Conservation (phyloP, 1,284 basidiomycete genomes). For the Melampsora larici-populina region DNA sequence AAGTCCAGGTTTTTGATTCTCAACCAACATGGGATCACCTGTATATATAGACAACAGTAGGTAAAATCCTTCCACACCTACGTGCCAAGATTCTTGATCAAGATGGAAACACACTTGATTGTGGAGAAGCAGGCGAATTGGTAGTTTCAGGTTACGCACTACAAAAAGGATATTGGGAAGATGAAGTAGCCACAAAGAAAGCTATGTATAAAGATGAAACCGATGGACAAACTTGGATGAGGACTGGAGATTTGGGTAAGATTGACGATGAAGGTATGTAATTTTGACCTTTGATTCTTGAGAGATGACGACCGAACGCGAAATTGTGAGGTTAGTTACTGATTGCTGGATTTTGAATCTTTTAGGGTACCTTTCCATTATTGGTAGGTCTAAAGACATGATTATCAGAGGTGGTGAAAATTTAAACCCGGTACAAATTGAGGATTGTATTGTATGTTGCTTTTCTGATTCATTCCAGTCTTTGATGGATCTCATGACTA, state of each 20-base stretch:
- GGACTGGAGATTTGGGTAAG: constrained; percentile 42
- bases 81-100: constrained; percentile 41
- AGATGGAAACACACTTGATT: constrained; percentile 8
- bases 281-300: not conserved
- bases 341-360: too few relatives aligned
- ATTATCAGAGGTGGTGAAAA: constrained; percentile 46
- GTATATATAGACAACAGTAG: constrained; percentile 44
- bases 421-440: constrained; percentile 43
- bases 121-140: constrained; percentile 41
- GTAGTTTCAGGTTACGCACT: constrained; percentile 43
- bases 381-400: constrained; percentile 45
- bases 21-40: constrained; percentile 1
- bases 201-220: constrained; percentile 24
- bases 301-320: too few relatives aligned
- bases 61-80: constrained; percentile 44
- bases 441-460: constrained; percentile 29
- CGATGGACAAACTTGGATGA: constrained; percentile 43
- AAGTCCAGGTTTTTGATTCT: constrained; percentile 20
- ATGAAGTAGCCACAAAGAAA: constrained; percentile 38
- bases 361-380: constrained; percentile 42
- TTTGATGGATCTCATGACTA: too few relatives aligned
- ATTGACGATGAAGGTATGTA: constrained; percentile 39
- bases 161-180: constrained; percentile 43
- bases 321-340: too few relatives aligned
- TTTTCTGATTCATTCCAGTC: not conserved